phyloP scores from a whole-genome alignment of 805 yeast genomes.

The Ogataea haglerorum region DNA sequence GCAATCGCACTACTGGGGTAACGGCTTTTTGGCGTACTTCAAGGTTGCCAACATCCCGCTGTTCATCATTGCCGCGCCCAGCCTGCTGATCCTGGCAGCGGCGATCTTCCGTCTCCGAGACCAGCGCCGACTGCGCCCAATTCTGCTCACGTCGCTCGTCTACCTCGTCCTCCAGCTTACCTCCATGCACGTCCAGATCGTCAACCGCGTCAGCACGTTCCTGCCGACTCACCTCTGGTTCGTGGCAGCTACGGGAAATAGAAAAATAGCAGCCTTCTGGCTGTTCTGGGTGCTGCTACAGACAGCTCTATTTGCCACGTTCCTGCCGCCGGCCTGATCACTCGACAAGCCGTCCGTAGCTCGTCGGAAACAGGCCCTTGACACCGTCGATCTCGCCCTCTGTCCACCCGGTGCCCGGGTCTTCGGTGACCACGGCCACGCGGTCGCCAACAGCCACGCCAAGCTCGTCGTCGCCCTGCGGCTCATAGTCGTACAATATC shows the following conservation, averaged over 20 bases:
- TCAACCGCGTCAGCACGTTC: constrained; percentile 75
- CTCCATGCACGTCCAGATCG: constrained; percentile 81
- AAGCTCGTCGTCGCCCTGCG: constrained; percentile 79
- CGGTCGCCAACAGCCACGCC: constrained; percentile 69
- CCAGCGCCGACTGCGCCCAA: constrained; percentile 32
- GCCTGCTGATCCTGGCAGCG: constrained; percentile 42
- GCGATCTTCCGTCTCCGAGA: constrained; percentile 39
- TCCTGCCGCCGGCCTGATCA: constrained; percentile 84
- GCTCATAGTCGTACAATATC: constrained; percentile 72
- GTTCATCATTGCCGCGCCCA: constrained; percentile 73
- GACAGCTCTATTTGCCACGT: constrained; percentile 71
- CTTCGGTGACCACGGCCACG: constrained; percentile 62
- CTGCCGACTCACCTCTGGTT: constrained; percentile 78
- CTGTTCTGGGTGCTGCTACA: constrained; percentile 66
- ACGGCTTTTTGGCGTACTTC: constrained; percentile 83
- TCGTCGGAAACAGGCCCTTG: constrained; percentile 74
- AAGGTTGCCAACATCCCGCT: constrained; percentile 77
- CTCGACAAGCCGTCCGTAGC: constrained; percentile 48
- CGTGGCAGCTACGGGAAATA: constrained; percentile 35
- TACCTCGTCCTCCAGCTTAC: constrained; percentile 50
- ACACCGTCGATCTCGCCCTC: constrained; percentile 73
- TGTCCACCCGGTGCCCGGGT: constrained; percentile 92
- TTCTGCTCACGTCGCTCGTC: constrained; percentile 39
- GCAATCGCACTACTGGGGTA: constrained; percentile 80
- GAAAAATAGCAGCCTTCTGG: constrained; percentile 38